These are phyloP conservation scores for Jamesozyma hellenica DNA, from an alignment of 805 yeast species.

Conservation along the genomic window DNA sequence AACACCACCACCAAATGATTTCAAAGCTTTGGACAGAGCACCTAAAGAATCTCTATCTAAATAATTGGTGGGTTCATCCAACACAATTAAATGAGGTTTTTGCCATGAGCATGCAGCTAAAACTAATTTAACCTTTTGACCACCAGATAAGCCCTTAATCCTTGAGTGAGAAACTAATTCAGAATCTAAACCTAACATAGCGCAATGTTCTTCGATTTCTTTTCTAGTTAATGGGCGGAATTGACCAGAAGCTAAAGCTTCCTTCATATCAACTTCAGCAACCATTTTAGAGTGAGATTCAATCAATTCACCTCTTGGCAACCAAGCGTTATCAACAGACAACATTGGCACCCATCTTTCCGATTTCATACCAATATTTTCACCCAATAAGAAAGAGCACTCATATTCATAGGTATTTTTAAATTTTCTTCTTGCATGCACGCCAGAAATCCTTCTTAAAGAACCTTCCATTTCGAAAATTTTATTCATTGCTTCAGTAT, in stretches of 20 bases:
- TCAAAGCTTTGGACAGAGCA: constrained; percentile 94
- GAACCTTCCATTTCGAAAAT: constrained; percentile 95
- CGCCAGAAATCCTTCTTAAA: constrained; percentile 86
- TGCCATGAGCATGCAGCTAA: constrained; percentile 99
- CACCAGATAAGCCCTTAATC: constrained; percentile 98
- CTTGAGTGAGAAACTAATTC: constrained; percentile 97
- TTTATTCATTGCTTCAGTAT: constrained; percentile 94
- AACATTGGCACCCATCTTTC: constrained; percentile 99
- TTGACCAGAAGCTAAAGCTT: constrained; percentile 98
- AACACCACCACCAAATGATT: constrained; percentile 96
- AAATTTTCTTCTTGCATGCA: constrained; percentile 94
- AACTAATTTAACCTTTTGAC: constrained; percentile 97
- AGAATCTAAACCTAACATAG: constrained; percentile 91
- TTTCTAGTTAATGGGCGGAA: constrained; percentile 98
- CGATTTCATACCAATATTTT: constrained; percentile 91
- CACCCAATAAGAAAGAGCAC: constrained; percentile 90
- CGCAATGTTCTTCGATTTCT: constrained; percentile 96
- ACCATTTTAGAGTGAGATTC: constrained; percentile 96
- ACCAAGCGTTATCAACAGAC: constrained; percentile 97
- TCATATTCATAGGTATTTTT: constrained; percentile 98
- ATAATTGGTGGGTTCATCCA: constrained; percentile 98
- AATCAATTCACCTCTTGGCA: constrained; percentile 91
- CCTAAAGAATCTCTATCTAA: constrained; percentile 97
- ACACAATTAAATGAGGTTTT: constrained; percentile 95
- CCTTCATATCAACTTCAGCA: constrained; percentile 99